Conservation (phyloP, 2,329 filamentous ascomycete genomes). For the Fusarium brachygibbosum region DNA sequence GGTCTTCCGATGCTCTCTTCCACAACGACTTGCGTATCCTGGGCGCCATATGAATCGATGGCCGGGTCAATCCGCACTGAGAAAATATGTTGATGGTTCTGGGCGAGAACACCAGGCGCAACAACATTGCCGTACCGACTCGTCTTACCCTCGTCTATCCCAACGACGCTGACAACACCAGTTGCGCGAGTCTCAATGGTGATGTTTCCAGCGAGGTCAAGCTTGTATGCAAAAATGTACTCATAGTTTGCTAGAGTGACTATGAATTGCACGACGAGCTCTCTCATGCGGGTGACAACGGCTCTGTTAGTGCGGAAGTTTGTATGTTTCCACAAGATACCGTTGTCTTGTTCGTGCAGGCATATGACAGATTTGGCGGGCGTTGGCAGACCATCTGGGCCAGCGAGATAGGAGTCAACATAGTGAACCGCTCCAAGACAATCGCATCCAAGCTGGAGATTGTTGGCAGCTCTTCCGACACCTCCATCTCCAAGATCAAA, state of each 20-base stretch:
- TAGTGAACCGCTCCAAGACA: conserved; percentile 64
- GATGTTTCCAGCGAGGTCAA: conserved; percentile 73
- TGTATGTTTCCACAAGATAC: conserved; percentile 78
- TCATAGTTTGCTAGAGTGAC: conserved; percentile 79
- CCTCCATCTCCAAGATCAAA: conserved; percentile 79
- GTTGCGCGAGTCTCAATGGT: conserved; percentile 74
- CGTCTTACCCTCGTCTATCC: conserved; percentile 66
- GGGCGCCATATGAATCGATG: conserved; percentile 62
- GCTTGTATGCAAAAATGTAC: conserved; percentile 66
- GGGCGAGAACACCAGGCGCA: conserved; percentile 72
- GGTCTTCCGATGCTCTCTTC: conserved; percentile 55
- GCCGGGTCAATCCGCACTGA: conserved; percentile 73
- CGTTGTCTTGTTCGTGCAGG: conserved; percentile 77
- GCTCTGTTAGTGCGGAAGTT: conserved; percentile 73
- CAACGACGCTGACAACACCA: conserved; percentile 71
- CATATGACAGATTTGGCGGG: conserved; percentile 72
- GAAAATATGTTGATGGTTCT: conserved; percentile 80
- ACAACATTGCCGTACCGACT: conserved; percentile 72
- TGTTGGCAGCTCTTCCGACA: conserved; percentile 74
- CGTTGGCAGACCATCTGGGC: conserved; percentile 65
- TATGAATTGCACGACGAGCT: conserved; percentile 76
- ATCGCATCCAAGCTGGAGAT: conserved; percentile 75
- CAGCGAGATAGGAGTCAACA: conserved; percentile 62
- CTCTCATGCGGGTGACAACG: conserved; percentile 70
- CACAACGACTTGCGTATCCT: conserved; percentile 62